phyloP scores from a whole-genome alignment of 169 alveolate species.

The Blepharisma undulans region DNA sequence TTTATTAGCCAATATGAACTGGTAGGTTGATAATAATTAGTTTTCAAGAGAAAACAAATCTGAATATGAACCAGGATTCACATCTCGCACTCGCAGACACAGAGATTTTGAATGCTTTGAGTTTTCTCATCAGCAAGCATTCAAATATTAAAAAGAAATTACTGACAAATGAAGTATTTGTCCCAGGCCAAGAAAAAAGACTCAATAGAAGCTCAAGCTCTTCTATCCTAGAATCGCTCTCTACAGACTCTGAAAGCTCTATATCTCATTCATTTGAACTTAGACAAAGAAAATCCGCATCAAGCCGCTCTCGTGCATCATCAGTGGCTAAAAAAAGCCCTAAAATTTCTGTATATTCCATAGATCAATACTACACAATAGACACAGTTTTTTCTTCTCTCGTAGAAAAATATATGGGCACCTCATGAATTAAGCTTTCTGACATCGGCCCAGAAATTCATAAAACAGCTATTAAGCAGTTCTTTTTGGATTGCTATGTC shows the following conservation, averaged over 20 bases:
- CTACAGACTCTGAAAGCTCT: background rate
- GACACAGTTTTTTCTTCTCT: background rate
- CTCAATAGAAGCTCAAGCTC: background rate
- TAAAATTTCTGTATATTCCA: background rate
- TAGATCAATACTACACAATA: background rate
- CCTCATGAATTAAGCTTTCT: constrained; percentile 7
- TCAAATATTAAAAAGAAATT: background rate
- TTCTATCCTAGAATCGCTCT: background rate
- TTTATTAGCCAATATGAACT: background rate
- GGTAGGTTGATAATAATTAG: background rate
- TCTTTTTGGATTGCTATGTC: constrained; percentile 24
- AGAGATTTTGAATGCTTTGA: background rate
- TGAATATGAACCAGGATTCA: background rate
- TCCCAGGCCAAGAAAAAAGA: background rate
- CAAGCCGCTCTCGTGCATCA: background rate
- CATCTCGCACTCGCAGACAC: background rate
- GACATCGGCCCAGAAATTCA: background rate
- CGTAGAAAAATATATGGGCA: background rate
- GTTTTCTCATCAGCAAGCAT: background rate
- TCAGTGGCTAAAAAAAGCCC: background rate
- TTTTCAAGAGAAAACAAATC: background rate
- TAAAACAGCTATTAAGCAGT: constrained; percentile 10
- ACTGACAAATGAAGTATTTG: background rate
- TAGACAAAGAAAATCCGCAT: background rate
- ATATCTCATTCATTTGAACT: background rate